Evolutionary conservation across 805 yeast genomes (phyloP).

Genomic region (Kuraishia ogatae): DNA sequence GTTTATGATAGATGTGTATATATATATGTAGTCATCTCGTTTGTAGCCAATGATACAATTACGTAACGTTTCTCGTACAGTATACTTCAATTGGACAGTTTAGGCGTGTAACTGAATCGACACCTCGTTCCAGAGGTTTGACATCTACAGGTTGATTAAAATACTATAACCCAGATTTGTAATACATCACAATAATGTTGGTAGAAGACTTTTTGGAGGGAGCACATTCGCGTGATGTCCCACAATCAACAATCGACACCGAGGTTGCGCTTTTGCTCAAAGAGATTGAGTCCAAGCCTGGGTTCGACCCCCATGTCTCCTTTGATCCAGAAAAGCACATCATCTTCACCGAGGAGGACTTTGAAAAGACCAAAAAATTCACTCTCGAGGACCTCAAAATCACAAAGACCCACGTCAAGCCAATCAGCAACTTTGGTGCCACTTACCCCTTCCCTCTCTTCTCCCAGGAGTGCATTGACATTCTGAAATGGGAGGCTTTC

Average conservation of each 20-base stretch:
- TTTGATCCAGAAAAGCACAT: constrained; percentile 32
- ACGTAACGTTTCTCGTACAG: not conserved
- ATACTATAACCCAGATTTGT: too few relatives aligned
- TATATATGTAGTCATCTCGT: too few relatives aligned
- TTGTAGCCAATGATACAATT: too few relatives aligned
- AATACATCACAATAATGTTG: not conserved
- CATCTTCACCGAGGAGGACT: constrained; percentile 27
- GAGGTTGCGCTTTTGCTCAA: constrained; percentile 14
- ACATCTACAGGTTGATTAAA: too few relatives aligned
- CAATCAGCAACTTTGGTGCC: constrained; percentile 29
- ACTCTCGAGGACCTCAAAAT: constrained; percentile 29
- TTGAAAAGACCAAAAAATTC: constrained; percentile 25
- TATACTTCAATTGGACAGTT: not conserved
- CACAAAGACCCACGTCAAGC: constrained; percentile 24
- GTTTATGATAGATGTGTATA: too few relatives aligned
- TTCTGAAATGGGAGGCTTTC: constrained; percentile 40
- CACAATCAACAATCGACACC: constrained; percentile 17
- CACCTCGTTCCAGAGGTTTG: too few relatives aligned
- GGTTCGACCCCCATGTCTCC: constrained; percentile 15
- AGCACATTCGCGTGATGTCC: constrained; percentile 15
- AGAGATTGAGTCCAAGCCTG: constrained; percentile 12
- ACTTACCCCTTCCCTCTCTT: constrained; percentile 44
- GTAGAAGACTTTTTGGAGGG: constrained; percentile 8
- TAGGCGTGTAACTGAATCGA: not conserved
- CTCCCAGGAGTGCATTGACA: constrained; percentile 39